A percentile compares a stretch with the other conserved stretches of the same genome.
Conservation (phyloP, 176 grass and related monocot genomes). For the Oryza rufipogon region DNA sequence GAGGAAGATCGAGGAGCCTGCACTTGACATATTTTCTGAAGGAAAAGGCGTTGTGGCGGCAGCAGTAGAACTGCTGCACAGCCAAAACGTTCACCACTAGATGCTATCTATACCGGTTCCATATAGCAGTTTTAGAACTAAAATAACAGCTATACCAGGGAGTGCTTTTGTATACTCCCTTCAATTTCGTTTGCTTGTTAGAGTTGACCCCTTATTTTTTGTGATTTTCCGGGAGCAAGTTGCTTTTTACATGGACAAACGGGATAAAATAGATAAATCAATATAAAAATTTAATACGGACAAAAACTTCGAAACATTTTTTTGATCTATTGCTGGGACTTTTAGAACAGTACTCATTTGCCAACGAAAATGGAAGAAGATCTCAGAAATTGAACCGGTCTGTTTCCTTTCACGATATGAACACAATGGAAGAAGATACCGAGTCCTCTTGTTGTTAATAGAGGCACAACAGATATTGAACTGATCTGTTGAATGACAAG, state of each 20-base stretch:
- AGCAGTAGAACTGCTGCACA: conserved; percentile 90
- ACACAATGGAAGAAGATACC: no score
- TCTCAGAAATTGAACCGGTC: background rate
- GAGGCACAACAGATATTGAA: no score
- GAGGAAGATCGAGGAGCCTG: conserved; percentile 86
- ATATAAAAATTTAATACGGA: no score
- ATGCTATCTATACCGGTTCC: background rate
- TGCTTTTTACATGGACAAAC: no score
- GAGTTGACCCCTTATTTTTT: background rate
- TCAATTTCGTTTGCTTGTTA: background rate
- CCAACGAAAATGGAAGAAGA: background rate
- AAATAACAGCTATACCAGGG: background rate
- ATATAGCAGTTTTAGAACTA: background rate
- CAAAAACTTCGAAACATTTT: background rate
- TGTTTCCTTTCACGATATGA: no score
- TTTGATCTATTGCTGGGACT: background rate
- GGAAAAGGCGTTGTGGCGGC: conserved; percentile 80
- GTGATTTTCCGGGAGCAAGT: no score
- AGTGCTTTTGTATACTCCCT: background rate
- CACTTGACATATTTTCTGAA: conserved; percentile 72
- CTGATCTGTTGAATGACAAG: no score
- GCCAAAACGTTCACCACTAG: conserved; percentile 57
- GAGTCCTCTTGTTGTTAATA: no score
- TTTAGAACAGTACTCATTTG: background rate
- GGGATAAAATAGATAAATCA: no score